These are phyloP conservation scores for Podospora tetraspora DNA, from an alignment of 495 filamentous ascomycete genomes.

Conservation along the genomic window DNA sequence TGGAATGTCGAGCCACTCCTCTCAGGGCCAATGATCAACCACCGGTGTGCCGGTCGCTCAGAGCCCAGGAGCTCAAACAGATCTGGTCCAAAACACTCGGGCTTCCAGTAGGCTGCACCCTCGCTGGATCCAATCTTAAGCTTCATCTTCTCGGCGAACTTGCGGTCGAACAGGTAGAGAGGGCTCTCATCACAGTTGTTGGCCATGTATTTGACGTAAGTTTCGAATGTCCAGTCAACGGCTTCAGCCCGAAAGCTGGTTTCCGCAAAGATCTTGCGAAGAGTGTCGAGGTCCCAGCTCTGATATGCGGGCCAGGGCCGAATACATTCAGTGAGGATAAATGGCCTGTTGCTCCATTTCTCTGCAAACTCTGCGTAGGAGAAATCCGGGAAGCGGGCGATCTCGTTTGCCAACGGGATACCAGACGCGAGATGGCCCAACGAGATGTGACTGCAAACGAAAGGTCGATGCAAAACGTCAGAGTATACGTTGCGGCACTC, in stretches of 20 bases:
- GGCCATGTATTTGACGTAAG: constrained; percentile 79
- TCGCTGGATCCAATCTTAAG: constrained; percentile 54
- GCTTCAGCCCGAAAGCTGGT: constrained; percentile 82
- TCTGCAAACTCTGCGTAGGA: constrained; percentile 65
- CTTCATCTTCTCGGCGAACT: constrained; percentile 83
- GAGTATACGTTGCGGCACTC: constrained; percentile 81
- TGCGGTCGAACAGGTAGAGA: constrained; percentile 84
- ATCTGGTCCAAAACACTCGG: constrained; percentile 82
- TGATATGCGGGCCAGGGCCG: constrained; percentile 74
- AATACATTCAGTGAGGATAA: constrained; percentile 83
- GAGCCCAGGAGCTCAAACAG: constrained; percentile 76
- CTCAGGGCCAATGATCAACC: constrained; percentile 88
- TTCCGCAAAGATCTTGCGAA: constrained; percentile 59
- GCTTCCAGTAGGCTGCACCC: constrained; percentile 70
- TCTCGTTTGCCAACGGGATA: constrained; percentile 70
- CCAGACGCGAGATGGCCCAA: constrained; percentile 59
- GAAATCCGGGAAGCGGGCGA: constrained; percentile 63
- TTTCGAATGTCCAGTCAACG: constrained; percentile 80
- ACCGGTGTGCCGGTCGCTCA: constrained; percentile 80
- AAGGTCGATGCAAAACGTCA: constrained; percentile 85
- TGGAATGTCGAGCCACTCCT: constrained; percentile 94
- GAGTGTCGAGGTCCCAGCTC: constrained; percentile 62
- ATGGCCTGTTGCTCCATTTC: constrained; percentile 75
- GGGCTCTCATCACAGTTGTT: constrained; percentile 83
- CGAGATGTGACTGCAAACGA: constrained; percentile 75